phyloP scores from a whole-genome alignment of 371 early-diverging fungal species.

The Rhizopus arrhizus region DNA sequence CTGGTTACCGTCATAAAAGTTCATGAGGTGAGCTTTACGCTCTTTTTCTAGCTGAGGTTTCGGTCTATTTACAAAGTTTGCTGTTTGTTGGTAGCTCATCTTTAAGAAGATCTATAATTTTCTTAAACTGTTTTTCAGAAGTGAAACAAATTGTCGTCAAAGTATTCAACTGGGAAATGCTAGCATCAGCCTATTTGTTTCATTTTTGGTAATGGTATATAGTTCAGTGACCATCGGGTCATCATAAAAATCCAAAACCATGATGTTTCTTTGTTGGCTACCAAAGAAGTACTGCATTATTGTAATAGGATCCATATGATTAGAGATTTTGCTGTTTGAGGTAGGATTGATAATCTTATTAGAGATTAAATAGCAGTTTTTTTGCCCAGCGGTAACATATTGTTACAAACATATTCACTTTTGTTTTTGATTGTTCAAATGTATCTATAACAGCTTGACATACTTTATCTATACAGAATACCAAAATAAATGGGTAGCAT shows the following conservation, averaged over 20 bases:
- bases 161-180: constrained; percentile 10
- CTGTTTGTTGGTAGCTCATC: constrained; percentile 1
- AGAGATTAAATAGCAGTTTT: constrained; percentile 10
- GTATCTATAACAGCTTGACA: constrained; percentile 6
- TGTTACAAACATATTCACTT: constrained; percentile 9
- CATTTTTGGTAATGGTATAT: constrained; percentile 12
- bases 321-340: constrained; percentile 5
- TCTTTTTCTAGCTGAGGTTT: no score
- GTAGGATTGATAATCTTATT: constrained; percentile 7
- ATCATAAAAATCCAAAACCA: constrained; percentile 9
- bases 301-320: constrained; percentile 6
- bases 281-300: constrained; percentile 11
- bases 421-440: constrained; percentile 9
- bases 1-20: constrained; percentile 13
- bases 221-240: constrained; percentile 9
- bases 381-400: constrained; percentile 8
- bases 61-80: no score
- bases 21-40: no score
- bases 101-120: constrained; percentile 6
- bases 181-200: constrained; percentile 11
- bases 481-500: neutral
- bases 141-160: constrained; percentile 11
- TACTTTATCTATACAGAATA: constrained; percentile 9
- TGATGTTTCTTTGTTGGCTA: constrained; percentile 12
- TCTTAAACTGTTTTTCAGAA: constrained; percentile 9